phyloP scores from a whole-genome alignment of 129 eudicot species.

The Helianthus annuus region HanXRQr2.0-SUNRISE NC_035433.2:133501549-133502048 shows the following conservation, averaged over 20 bases:
- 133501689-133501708: slow-evolving; percentile 43
- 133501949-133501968: slow-evolving; percentile 96
- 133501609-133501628: background rate
- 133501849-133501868: slow-evolving; percentile 71
- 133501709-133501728: slow-evolving; percentile 33
- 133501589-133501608: too few relatives aligned
- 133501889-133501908: slow-evolving; percentile 82
- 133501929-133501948: slow-evolving; percentile 84
- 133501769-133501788: slow-evolving; percentile 46
- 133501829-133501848: slow-evolving; percentile 59
- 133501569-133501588: too few relatives aligned
- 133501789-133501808: slow-evolving; percentile 59
- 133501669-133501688: slow-evolving; percentile 55
- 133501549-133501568: too few relatives aligned
- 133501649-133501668: slow-evolving; percentile 68
- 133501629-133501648: background rate
- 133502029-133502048: slow-evolving; percentile 81
- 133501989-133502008: slow-evolving; percentile 63
- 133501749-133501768: slow-evolving; percentile 50
- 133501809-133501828: slow-evolving; percentile 48
- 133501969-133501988: slow-evolving; percentile 96
- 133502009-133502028: slow-evolving; percentile 91
- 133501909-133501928: slow-evolving; percentile 84
- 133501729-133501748: slow-evolving; percentile 25
- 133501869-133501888: slow-evolving; percentile 74